These are phyloP conservation scores for Fusarium heterosporum DNA, from an alignment of 2,329 filamentous ascomycete species.

Conservation along the genomic window DNA sequence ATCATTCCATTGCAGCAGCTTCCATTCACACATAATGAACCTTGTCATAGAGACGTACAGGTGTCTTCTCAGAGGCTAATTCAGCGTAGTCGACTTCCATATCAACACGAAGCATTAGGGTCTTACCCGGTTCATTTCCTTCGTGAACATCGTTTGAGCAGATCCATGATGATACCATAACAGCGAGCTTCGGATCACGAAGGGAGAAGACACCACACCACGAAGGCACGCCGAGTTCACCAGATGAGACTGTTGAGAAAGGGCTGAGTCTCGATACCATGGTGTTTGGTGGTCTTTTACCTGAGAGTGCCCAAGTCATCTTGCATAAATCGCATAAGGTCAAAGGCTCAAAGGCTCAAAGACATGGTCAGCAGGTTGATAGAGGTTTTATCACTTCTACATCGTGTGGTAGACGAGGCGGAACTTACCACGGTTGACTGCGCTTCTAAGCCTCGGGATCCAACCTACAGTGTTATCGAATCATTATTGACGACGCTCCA, in stretches of 20 bases:
- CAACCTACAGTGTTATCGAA: neutral
- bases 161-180: neutral
- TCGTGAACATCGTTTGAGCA: neutral
- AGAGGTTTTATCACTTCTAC: neutral
- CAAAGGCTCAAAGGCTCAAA: neutral
- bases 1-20: neutral
- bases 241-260: neutral
- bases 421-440: neutral
- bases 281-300: neutral
- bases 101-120: neutral
- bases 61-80: neutral
- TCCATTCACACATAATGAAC: neutral
- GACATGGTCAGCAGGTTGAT: neutral
- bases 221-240: neutral
- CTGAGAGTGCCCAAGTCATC: neutral
- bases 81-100: neutral
- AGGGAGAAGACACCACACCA: neutral
- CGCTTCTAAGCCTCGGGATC: neutral
- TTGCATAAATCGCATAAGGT: neutral
- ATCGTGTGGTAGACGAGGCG: neutral
- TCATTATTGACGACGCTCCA: neutral
- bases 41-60: neutral
- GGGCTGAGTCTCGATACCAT: no score
- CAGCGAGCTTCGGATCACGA: neutral
- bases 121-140: conserved; percentile 5